These are phyloP conservation scores for Hyaloscypha variabilis DNA, from an alignment of 495 filamentous ascomycete species.

Conservation along the genomic window DNA sequence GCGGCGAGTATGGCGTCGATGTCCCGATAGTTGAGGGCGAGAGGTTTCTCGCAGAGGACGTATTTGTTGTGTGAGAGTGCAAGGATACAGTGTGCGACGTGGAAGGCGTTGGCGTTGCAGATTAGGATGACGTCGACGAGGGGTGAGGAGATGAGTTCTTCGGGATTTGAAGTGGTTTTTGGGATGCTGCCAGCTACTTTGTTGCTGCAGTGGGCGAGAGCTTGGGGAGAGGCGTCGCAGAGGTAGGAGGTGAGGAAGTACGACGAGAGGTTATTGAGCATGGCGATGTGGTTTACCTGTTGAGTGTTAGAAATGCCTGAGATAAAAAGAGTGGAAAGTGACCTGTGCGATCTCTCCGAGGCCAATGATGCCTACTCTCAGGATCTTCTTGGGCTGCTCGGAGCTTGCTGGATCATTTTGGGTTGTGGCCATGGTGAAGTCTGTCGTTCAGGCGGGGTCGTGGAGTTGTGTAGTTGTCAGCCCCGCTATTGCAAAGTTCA, in stretches of 20 bases:
- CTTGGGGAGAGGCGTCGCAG: slow-evolving; percentile 9
- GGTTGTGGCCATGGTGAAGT: not conserved
- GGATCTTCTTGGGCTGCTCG: not conserved
- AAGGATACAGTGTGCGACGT: slow-evolving; percentile 49
- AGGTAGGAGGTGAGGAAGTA: slow-evolving; percentile 16
- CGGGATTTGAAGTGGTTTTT: slow-evolving; percentile 5
- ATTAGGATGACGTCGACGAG: slow-evolving; percentile 54
- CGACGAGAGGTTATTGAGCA: slow-evolving; percentile 43
- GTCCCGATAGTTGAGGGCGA: slow-evolving; percentile 33
- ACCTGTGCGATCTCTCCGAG: slow-evolving; percentile 50
- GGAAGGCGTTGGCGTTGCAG: slow-evolving; percentile 51
- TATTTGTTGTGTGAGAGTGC: slow-evolving; percentile 55
- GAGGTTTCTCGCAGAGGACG: slow-evolving; percentile 57
- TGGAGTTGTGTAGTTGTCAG: not conserved
- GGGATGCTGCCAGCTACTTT: slow-evolving; percentile 1
- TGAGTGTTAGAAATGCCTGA: not conserved
- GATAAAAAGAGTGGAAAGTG: not conserved
- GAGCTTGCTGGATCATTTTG: not conserved
- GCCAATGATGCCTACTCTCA: slow-evolving; percentile 51
- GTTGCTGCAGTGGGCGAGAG: slow-evolving; percentile 12
- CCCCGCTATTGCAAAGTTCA: not conserved
- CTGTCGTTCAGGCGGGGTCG: not conserved
- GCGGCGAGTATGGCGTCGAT: slow-evolving; percentile 21
- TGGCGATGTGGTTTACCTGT: slow-evolving; percentile 46
- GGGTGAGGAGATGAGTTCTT: slow-evolving; percentile 24